These are phyloP conservation scores for Paraphoma chrysanthemicola DNA, from an alignment of 2,329 filamentous ascomycete species.

Conservation along the genomic window DNA sequence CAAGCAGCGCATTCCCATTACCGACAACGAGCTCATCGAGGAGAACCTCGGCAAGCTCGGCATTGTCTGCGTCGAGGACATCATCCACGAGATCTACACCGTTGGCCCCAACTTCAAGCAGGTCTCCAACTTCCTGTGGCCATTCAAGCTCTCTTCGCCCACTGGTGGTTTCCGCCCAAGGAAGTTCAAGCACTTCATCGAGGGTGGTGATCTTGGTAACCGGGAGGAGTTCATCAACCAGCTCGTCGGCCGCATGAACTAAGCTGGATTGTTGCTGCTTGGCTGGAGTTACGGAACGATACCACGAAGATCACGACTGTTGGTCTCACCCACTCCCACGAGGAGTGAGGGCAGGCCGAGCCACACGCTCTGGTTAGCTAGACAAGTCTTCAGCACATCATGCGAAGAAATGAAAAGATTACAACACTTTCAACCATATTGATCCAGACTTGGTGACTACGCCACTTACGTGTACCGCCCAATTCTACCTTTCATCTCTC, in stretches of 20 bases:
- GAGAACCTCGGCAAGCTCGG: constrained; percentile 89
- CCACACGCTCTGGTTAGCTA: constrained; percentile 39
- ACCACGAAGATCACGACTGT: constrained; percentile 33
- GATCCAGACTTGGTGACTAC: too few relatives aligned
- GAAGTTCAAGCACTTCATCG: constrained; percentile 99
- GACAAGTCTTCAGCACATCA: constrained; percentile 33
- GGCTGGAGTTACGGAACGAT: constrained; percentile 40
- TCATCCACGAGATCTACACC: constrained; percentile 98
- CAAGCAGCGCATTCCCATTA: constrained; percentile 96
- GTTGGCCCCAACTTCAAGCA: constrained; percentile 99
- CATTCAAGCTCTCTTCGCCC: constrained; percentile 99
- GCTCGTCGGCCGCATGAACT: constrained; percentile 99
- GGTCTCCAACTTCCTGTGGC: constrained; percentile 99
- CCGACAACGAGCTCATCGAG: constrained; percentile 98
- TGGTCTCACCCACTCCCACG: constrained; percentile 24
- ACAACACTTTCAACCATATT: neutral
- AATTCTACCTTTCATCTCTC: too few relatives aligned
- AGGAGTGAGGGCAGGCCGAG: constrained; percentile 37
- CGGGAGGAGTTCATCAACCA: constrained; percentile 98
- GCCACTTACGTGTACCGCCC: too few relatives aligned
- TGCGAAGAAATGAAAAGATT: constrained; percentile 29
- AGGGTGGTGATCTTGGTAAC: constrained; percentile 99
- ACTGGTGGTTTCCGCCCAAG: constrained; percentile 93
- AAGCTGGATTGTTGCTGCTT: constrained; percentile 50
- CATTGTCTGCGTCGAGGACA: constrained; percentile 98